phyloP scores from a whole-genome alignment of 2,329 filamentous ascomycete species.

The Teratosphaeria nubilosa region DNA sequence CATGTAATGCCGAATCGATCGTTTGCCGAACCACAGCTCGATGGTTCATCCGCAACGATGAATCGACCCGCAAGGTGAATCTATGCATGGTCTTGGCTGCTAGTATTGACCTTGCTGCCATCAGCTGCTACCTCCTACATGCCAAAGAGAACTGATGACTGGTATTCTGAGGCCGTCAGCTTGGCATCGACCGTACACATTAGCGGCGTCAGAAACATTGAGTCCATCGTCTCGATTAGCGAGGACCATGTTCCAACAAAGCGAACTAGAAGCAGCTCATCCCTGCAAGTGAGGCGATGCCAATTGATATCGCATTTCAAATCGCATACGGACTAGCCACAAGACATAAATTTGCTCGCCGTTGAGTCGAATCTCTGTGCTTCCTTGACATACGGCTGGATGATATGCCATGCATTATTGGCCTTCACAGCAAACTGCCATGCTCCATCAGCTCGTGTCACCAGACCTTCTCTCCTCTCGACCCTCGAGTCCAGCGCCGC shows the following conservation, averaged over 20 bases:
- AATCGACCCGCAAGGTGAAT: background rate
- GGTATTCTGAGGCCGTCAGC: no score
- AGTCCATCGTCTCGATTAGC: no score
- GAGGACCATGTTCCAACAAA: no score
- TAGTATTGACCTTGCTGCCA: no score
- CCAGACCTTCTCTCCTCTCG: slow-evolving; percentile 2
- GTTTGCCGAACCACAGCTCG: background rate
- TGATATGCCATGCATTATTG: slow-evolving; percentile 1
- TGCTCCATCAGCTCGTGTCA: slow-evolving; percentile 2
- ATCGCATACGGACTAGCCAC: no score
- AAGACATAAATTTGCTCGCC: background rate
- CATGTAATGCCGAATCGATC: background rate
- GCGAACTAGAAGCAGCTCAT: no score
- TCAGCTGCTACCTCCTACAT: no score
- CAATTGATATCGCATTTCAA: background rate
- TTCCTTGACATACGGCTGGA: slow-evolving; percentile 1
- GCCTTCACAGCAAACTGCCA: slow-evolving; percentile 5
- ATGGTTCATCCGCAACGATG: background rate
- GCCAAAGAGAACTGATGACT: no score
- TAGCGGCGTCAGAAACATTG: no score
- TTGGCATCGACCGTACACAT: no score
- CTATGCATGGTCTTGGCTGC: no score
- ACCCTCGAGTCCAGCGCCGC: background rate
- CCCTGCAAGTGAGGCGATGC: background rate
- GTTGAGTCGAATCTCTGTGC: background rate